These are phyloP conservation scores for Suillus americanus DNA, from an alignment of 768 basidiomycete species.

Conservation along the genomic window DNA sequence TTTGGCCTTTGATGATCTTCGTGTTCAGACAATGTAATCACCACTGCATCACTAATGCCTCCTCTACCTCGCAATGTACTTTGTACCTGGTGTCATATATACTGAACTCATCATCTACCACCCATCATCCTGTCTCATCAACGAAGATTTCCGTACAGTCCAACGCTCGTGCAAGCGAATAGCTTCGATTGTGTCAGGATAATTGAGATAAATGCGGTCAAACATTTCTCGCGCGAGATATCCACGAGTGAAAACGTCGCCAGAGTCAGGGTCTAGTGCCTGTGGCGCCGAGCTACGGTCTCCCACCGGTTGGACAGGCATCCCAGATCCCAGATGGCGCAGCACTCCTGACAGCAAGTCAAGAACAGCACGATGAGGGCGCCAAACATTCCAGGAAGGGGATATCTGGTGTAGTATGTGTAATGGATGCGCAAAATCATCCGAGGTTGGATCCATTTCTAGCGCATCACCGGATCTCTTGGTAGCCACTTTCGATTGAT, in stretches of 20 bases:
- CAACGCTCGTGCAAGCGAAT: conserved; percentile 35
- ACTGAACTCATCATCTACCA: conserved; percentile 19
- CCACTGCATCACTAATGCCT: conserved; percentile 15
- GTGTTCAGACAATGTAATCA: conserved; percentile 7
- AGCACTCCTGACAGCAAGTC: conserved; percentile 47
- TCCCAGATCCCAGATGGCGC: conserved; percentile 49
- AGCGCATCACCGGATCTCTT: conserved; percentile 15
- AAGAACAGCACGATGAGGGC: conserved; percentile 54
- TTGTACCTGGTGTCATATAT: conserved; percentile 7
- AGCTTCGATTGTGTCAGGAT: conserved; percentile 43
- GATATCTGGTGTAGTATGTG: conserved; percentile 61
- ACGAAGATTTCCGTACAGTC: conserved; percentile 24
- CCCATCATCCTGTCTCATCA: conserved; percentile 11
- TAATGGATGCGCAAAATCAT: conserved; percentile 60
- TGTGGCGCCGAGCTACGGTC: conserved; percentile 19
- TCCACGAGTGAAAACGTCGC: conserved; percentile 22
- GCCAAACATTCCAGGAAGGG: conserved; percentile 66
- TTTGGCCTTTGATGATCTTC: conserved; percentile 8
- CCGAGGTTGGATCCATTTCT: conserved; percentile 16
- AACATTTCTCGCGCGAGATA: conserved; percentile 43
- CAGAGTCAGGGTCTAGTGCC: conserved; percentile 15
- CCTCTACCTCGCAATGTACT: conserved; percentile 25
- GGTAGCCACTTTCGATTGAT: conserved; percentile 20
- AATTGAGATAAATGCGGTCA: conserved; percentile 45
- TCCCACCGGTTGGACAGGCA: conserved; percentile 42